Conservation (phyloP, 2,329 filamentous ascomycete species). For the Fusarium cyanostomum region DNA sequence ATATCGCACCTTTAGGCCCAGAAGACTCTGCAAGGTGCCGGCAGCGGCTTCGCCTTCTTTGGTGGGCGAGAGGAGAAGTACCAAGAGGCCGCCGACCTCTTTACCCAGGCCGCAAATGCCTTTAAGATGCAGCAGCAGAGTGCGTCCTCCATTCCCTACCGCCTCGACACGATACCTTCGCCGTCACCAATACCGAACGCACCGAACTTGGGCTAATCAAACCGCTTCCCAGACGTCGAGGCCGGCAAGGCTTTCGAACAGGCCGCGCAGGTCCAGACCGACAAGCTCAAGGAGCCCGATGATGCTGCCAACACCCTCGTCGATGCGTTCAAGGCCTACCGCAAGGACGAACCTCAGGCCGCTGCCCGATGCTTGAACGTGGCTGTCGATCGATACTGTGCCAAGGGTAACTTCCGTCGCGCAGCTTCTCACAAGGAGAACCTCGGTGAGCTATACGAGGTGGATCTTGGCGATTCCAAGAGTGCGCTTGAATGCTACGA, state of each 20-base stretch:
- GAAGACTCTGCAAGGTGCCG: constrained; percentile 78
- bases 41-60: constrained; percentile 88
- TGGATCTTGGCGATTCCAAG: constrained; percentile 80
- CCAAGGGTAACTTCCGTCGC: constrained; percentile 88
- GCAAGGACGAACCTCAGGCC: constrained; percentile 83
- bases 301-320: constrained; percentile 89
- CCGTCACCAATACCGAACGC: no score
- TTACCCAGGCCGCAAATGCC: constrained; percentile 87
- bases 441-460: constrained; percentile 85
- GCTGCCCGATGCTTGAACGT: constrained; percentile 82
- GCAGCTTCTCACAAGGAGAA: constrained; percentile 92
- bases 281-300: constrained; percentile 87
- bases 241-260: constrained; percentile 88
- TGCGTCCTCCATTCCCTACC: constrained; percentile 52
- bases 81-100: constrained; percentile 87
- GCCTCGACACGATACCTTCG: background rate
- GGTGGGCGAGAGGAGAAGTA: constrained; percentile 88
- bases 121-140: constrained; percentile 89
- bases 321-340: constrained; percentile 96
- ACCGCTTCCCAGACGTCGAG: constrained; percentile 72
- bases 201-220: constrained; percentile 17
- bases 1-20: constrained; percentile 72
- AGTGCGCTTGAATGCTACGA: constrained; percentile 85
- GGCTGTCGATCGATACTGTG: constrained; percentile 86
- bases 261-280: constrained; percentile 81